Evolutionary conservation across 2,329 filamentous ascomycete genomes (phyloP).

Genomic region (Nemania abortiva): DNA sequence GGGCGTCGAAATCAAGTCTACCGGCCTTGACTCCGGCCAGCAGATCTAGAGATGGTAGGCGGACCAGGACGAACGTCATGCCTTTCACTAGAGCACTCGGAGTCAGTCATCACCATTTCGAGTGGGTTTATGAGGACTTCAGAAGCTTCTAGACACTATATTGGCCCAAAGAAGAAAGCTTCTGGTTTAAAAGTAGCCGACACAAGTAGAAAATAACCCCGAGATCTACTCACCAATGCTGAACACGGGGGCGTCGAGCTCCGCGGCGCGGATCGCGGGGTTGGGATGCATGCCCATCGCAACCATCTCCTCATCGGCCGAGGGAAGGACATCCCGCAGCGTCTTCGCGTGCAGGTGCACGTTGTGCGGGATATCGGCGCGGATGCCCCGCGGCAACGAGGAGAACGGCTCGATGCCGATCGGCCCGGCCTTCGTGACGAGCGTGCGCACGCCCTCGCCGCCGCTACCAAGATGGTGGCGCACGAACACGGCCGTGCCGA

Average conservation of each 20-base stretch:
- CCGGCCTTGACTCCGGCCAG: slow-evolving; percentile 59
- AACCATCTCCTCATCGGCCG: neutral
- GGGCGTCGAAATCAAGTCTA: slow-evolving; percentile 51
- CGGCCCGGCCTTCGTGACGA: slow-evolving; percentile 67
- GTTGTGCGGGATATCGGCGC: slow-evolving; percentile 75
- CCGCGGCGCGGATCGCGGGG: slow-evolving; percentile 44
- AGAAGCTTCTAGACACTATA: too few relatives aligned
- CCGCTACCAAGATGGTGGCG: slow-evolving; percentile 49
- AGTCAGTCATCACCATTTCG: too few relatives aligned
- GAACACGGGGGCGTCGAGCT: slow-evolving; percentile 60
- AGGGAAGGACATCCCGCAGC: slow-evolving; percentile 51
- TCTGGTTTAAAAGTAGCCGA: too few relatives aligned
- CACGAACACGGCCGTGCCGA: slow-evolving; percentile 67
- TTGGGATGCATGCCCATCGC: slow-evolving; percentile 42
- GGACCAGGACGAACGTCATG: slow-evolving; percentile 77
- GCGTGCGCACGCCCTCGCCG: slow-evolving; percentile 56
- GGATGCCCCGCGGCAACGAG: slow-evolving; percentile 53
- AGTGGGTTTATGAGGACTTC: too few relatives aligned
- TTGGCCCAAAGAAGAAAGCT: too few relatives aligned
- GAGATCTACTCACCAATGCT: too few relatives aligned
- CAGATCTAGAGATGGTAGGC: slow-evolving; percentile 70
- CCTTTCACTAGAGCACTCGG: too few relatives aligned
- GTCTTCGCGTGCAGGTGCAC: slow-evolving; percentile 68
- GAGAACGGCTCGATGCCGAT: slow-evolving; percentile 22
- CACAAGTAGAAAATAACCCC: too few relatives aligned